Evolutionary conservation across 1,139 yeast species (phyloP), one percentile per base, ranked within the genome.

Genomic region (Taphrina confusa): DNA sequence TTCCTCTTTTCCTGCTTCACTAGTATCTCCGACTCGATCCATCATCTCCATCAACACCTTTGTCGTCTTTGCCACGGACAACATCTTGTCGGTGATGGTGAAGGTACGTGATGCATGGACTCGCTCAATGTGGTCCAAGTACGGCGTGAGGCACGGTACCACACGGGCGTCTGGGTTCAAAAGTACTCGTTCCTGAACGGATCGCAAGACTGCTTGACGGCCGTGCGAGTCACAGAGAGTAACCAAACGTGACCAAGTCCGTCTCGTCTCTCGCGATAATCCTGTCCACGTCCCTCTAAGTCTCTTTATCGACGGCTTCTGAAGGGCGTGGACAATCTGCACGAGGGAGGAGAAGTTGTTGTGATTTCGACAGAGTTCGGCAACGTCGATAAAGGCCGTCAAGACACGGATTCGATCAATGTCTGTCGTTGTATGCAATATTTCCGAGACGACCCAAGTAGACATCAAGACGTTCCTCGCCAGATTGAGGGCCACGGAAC

Each of bases 271-370:
- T 76, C 50, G 77, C 69, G 71, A 60, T 45, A 91, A 75, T 58
- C 77, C 73, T 62, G 80, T 77, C 96, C 97, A 90, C 0, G 96
- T 89, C n/a, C 78, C 80, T 57, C 77, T 79, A 66, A 87, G 76
- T 63, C 66, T 45, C 68, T 79, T 81, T 33, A 90, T 78, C 61
- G 81, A 80, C 39, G 81, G 83, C 0, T 94, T 84, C n/a, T 87
- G 84, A 66, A 92, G 76, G 0, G 96, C 97, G 59, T 91, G 75
- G 33, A 88, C 79, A 45, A 92, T 82, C 72, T 91, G 96, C 86
- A 90, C 86, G 72, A 89, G 76, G 0, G 97, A 86, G 4, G 95
- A 83, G 70, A 78, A 90, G 72, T 92, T 92, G 70, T 90, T 97
- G 61, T 85, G 70, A n/a, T 69, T 71, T 66, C 75, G 75, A 6